Evolutionary conservation across 257 asterid genomes (phyloP), one percentile per base, ranked within the genome.

Genomic region (Penstemon newberryi): DNA sequence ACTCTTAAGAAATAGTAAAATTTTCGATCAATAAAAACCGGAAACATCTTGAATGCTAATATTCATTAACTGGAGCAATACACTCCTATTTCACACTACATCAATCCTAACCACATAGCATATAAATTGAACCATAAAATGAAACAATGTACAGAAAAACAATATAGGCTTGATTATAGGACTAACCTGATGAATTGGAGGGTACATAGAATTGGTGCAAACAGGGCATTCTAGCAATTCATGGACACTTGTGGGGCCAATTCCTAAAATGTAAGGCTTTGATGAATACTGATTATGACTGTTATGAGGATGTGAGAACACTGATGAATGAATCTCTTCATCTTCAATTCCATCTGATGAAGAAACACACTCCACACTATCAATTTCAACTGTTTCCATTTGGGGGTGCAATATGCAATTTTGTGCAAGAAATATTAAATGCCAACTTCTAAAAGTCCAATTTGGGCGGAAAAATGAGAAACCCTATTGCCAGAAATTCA

Each of bases 171-270:
- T 4, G 42, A 65, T 66, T 33, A 38, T 52, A 56, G 19, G 36
- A 11, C 37, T 12, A 62, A 85, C 90, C 90, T 85, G 90, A 80
- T 85, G 87, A 66, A 85, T 85, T 7, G 90, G 90, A 0, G 90
- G 90, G 67, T 82, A 85, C 90, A 85, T 85, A 47, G 90, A 85
- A 72, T 85, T 85, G 65, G 87, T 85, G 51, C 90, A 85, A 67
- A 85, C 87, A 36, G 90, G 90, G 71, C 90, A 85, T 85, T 85
- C 90, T 45, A 85, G 82, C 80, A 85, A 85, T 78, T 85, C 90
- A 66, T 85, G 87, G 61, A 85, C 87, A 64, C 84, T 82, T 3
- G 82, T 71, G 3, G 87, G 87, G 25, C 63, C 86, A 63, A 79
- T 71, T 65, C 79, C 85, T 38, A 66, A 56, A 50, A 57, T 78